Base-by-base conservation (phyloP, 805 yeast species). In the Saccharomycopsis malanga region DNA sequence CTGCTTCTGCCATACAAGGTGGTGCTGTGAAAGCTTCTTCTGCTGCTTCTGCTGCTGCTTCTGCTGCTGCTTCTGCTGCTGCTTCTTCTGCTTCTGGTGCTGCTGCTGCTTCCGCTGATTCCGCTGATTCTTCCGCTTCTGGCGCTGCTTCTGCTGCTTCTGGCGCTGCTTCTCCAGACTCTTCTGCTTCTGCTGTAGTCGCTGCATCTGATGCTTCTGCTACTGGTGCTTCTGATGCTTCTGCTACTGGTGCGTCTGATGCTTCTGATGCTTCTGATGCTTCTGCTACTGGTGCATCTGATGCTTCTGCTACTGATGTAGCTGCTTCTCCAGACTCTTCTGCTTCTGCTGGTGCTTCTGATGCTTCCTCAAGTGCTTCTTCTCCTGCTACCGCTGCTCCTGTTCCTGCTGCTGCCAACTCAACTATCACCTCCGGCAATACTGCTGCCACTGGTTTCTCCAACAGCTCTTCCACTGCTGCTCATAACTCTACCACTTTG, bases 1-100 rank as follows among this genome's bases (percentile, higher is more conserved):
- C 60, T 44, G 54, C 54, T 39, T 58, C 59, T 46, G 50, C 63
- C 49, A 58, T 54, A 30, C 58, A 61, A 38, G 39, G 61, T 45
- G 60, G 65, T 47, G 56, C 51, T 45, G n/a, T n/a, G n/a, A 53
- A 52, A 57, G 44, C 34, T 20, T n/a, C 40, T 22, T 9, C 44
- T 17, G 40, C 38, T 29, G 55, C 49, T 45, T 54, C 58, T 57
- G 42, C 50, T 44, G n/a, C n/a, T n/a, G n/a, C n/a, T n/a, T n/a
- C n/a, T n/a, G n/a, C n/a, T n/a, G n/a, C n/a, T n/a, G n/a, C 61
- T 53, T 17, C 51, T 24, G 53, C 49, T 12, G 44, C 52, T 42
- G 38, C 46, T 25, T 56, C 56, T 48, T 39, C 59, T 42, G 57
- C 54, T 53, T 52, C 51, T 21, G 57, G 60, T 46, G 55, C 54